Conservation (phyloP, 1,284 basidiomycete genomes). For the Cryptococcus sp. region DNA sequence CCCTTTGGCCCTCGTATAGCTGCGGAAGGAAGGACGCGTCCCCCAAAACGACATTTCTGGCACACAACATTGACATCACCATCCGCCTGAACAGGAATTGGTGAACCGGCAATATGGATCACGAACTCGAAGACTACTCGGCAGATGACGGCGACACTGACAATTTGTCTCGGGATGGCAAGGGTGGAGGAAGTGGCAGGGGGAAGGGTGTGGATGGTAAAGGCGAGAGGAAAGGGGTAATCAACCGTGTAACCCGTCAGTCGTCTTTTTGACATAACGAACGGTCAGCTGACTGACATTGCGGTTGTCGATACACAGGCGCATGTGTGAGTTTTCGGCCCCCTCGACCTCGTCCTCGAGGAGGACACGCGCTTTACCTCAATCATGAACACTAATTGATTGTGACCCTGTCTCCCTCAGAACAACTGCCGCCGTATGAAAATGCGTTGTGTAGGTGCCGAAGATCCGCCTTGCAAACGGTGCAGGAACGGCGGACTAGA, state of each 20-base stretch:
- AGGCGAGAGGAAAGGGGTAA: conserved; percentile 39
- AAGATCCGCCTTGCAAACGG: conserved; percentile 88
- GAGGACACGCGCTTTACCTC: too few relatives aligned
- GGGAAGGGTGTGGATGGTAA: conserved; percentile 26
- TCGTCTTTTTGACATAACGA: background rate
- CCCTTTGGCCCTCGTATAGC: too few relatives aligned
- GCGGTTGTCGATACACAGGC: conserved; percentile 20
- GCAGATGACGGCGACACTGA: conserved; percentile 20
- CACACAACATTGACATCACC: too few relatives aligned
- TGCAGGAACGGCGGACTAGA: conserved; percentile 82
- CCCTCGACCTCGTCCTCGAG: too few relatives aligned
- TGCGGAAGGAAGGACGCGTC: too few relatives aligned
- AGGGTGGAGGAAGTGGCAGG: conserved; percentile 19
- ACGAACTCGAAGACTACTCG: conserved; percentile 12
- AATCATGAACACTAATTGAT: too few relatives aligned
- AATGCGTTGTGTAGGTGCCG: conserved; percentile 70
- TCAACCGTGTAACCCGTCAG: conserved; percentile 53
- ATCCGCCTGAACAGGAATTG: too few relatives aligned
- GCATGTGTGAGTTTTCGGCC: conserved; percentile 38
- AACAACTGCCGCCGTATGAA: conserved; percentile 54
- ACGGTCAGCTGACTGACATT: background rate
- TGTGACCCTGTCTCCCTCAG: conserved; percentile 13
- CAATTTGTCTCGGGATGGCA: conserved; percentile 15
- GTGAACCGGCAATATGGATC: conserved; percentile 6
- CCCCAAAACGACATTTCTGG: too few relatives aligned